These are phyloP conservation scores for Berkeleyomyces basicola DNA, from an alignment of 2,329 filamentous ascomycete species.

Conservation along the genomic window DNA sequence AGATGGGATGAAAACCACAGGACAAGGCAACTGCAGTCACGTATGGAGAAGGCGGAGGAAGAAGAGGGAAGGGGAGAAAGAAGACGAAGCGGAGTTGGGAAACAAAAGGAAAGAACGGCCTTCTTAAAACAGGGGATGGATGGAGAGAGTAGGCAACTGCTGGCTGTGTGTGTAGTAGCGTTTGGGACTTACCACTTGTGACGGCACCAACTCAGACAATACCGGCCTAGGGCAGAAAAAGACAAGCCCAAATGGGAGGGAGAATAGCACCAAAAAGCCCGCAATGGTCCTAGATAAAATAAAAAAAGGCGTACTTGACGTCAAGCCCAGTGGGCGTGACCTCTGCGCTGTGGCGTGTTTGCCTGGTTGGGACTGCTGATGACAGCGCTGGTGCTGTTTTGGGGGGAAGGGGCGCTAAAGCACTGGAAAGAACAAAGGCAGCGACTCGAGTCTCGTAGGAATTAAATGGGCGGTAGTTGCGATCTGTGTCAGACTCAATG, in stretches of 20 bases:
- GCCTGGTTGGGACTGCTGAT: neutral
- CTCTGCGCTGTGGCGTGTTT: conserved; percentile 8
- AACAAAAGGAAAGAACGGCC: neutral
- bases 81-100: neutral
- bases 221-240: neutral
- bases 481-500: neutral
- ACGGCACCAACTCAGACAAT: neutral
- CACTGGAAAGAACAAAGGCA: conserved; percentile 1
- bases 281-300: neutral
- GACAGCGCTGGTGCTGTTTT: neutral
- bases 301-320: conserved; percentile 2
- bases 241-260: neutral
- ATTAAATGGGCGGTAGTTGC: neutral
- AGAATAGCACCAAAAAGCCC: neutral
- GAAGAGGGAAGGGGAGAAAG: neutral
- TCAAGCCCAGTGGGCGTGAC: conserved; percentile 4
- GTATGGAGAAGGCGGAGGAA: neutral
- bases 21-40: neutral
- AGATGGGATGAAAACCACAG: neutral
- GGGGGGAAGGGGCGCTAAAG: conserved; percentile 1
- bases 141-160: neutral
- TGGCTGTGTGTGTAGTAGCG: neutral
- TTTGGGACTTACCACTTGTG: neutral
- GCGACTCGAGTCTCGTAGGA: neutral
- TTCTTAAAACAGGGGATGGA: neutral